phyloP scores from a whole-genome alignment of 192 early-diverging fungal genomes.

The Lobulomyces angularis region DNA sequence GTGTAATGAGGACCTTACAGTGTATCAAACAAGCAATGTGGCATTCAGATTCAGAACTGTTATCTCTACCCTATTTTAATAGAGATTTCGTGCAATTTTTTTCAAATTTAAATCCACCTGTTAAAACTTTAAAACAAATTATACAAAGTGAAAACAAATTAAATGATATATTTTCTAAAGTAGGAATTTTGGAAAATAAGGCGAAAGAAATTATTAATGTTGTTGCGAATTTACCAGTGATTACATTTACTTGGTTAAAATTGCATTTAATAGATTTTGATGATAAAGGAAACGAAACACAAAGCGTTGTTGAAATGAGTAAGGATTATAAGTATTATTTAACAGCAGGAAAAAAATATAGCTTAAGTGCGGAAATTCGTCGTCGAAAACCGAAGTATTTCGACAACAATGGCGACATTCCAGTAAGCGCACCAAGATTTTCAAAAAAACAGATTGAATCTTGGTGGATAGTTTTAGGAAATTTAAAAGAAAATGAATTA shows the following conservation, averaged over 20 bases:
- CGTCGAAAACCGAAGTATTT: conserved; percentile 8
- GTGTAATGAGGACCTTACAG: conserved; percentile 74
- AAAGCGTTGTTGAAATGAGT: conserved; percentile 24
- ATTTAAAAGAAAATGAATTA: conserved; percentile 49
- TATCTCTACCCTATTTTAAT: conserved; percentile 46
- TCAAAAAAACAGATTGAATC: conserved; percentile 87
- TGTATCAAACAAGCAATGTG: conserved; percentile 85
- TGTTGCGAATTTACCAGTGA: conserved; percentile 15
- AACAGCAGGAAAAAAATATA: too few relatives aligned
- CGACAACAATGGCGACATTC: conserved; percentile 9
- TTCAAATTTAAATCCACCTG: not conserved
- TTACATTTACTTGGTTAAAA: too few relatives aligned
- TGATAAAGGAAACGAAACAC: conserved; percentile 15
- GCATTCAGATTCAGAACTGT: conserved; percentile 59
- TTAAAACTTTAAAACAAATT: not conserved
- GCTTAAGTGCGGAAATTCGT: too few relatives aligned
- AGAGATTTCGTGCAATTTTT: conserved; percentile 10
- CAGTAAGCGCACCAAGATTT: conserved; percentile 69
- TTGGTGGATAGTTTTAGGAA: conserved; percentile 82
- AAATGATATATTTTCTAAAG: not conserved
- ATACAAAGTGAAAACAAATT: not conserved
- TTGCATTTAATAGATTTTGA: conserved; percentile 10
- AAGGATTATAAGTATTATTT: conserved; percentile 26
- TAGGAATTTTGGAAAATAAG: conserved; percentile 4
- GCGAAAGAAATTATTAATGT: conserved; percentile 4